These are phyloP conservation scores for Stygiomarasmius scandens DNA, from an alignment of 1,284 basidiomycete species.

Conservation along the genomic window DNA sequence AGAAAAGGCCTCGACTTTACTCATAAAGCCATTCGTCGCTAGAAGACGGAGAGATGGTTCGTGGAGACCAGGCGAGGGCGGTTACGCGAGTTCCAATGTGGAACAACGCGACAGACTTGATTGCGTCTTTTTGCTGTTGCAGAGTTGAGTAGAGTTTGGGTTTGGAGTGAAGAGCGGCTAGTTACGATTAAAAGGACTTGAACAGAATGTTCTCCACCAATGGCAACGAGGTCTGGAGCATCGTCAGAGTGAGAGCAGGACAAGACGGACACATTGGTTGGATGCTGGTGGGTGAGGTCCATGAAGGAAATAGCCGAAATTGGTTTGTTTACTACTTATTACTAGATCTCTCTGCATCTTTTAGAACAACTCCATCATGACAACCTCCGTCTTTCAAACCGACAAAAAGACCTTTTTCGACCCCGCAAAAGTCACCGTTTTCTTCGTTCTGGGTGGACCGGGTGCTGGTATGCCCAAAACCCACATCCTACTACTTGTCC, in stretches of 20 bases:
- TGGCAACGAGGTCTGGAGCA: constrained; percentile 66
- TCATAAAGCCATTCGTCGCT: constrained; percentile 71
- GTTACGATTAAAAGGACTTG: constrained; percentile 67
- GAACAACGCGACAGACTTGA: constrained; percentile 64
- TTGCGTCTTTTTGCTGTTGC: constrained; percentile 37
- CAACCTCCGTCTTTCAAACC: constrained; percentile 7
- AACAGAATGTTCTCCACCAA: constrained; percentile 72
- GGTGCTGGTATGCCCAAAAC: constrained; percentile 72
- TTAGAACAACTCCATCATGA: too few species aligned
- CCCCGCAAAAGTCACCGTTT: constrained; percentile 77
- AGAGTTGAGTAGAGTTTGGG: constrained; percentile 12
- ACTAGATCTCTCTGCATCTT: too few species aligned
- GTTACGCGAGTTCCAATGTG: constrained; percentile 72
- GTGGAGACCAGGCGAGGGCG: constrained; percentile 77
- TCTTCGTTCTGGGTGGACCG: constrained; percentile 97
- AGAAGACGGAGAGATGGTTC: constrained; percentile 62
- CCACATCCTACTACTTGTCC: constrained; percentile 8
- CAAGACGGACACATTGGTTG: constrained; percentile 60
- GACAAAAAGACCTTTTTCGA: constrained; percentile 53
- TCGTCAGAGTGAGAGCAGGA: constrained; percentile 65
- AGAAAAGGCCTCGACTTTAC: constrained; percentile 41
- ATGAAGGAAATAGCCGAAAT: too few species aligned
- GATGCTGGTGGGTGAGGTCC: constrained; percentile 62
- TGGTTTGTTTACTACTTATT: too few species aligned
- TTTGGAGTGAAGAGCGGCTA: constrained; percentile 19